Percentiles rank a stretch among this genome's conserved stretches.
phyloP scores from a whole-genome alignment of 257 asterid genomes.

The Nicotiana undulata region DNA sequence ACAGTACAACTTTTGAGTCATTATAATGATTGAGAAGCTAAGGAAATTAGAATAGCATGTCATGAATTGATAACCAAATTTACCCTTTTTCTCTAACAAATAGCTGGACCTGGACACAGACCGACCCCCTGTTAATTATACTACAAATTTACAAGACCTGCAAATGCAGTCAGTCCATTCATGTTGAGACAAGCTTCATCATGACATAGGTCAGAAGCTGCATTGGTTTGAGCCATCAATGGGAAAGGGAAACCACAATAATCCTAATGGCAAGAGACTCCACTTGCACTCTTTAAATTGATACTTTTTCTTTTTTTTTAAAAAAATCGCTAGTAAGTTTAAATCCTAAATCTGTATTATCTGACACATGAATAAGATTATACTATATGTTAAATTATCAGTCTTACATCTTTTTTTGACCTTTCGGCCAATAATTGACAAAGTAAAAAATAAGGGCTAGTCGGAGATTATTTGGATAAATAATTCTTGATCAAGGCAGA shows the following conservation, averaged over 20 bases:
- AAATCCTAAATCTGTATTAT: too few relatives aligned
- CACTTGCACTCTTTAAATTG: background rate
- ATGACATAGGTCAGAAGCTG: background rate
- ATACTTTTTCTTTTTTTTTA: background rate
- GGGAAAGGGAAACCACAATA: background rate
- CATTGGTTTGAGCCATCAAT: background rate
- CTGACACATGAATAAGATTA: too few relatives aligned
- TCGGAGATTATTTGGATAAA: background rate
- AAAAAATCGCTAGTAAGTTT: too few relatives aligned
- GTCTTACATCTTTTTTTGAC: background rate
- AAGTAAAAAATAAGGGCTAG: background rate
- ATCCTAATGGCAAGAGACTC: background rate
- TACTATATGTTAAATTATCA: too few relatives aligned
- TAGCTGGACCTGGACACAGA: too few relatives aligned
- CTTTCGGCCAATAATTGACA: background rate
- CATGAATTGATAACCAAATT: background rate
- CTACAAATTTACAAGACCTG: too few relatives aligned
- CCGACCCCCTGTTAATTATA: too few relatives aligned
- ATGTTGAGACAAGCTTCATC: background rate
- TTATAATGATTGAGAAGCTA: background rate
- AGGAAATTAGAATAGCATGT: background rate
- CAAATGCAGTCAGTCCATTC: background rate
- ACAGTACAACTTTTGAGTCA: too few relatives aligned
- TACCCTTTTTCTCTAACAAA: too few relatives aligned
- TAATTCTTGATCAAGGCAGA: conserved; percentile 40